Evolutionary conservation across 176 grass and related monocot genomes (phyloP), one percentile per base, ranked within the genome.

Genomic region (Triticum monococcum): DNA sequence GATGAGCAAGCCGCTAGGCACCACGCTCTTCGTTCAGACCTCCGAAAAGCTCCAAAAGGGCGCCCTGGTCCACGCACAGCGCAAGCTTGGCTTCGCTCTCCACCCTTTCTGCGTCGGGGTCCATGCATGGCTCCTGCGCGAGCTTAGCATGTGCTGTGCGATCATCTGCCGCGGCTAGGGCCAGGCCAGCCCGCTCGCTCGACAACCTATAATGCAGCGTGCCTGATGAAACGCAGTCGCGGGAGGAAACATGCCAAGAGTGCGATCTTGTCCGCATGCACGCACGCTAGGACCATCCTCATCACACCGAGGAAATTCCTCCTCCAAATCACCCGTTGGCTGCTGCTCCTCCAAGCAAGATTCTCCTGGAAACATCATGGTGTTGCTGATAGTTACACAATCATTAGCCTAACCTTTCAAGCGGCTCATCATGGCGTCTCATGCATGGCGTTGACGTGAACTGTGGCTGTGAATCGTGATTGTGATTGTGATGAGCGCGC

Each of bases 181-280:
- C 50, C 33, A 32, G 6, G 9, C 48, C 56, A 35, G 5, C 0
- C 9, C 50, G 48, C 17, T 77, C 75, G 73, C 73, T 59, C 77
- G 82, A 89, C 88, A 87, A 30, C 13, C n/a, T n/a, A 76, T 68
- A 38, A 81, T 85, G 88, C 83, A 74, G 71, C 38, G 23, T 50
- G 24, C 41, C 56, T 86, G 88, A 75, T 50, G 66, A 66, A 35
- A 73, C 60, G 56, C 66, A 79, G 50, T 64, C 31, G 31, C 26
- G 25, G 35, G 40, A 9, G 64, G 54, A 23, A 48, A 30, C 6
- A 75, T 68, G 64, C 46, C 26, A 52, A 65, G 56, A 70, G 26
- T 25, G 52, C 60, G 28, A 54, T 40, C 40, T 9, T 72, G 68
- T 52, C 50, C 64, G 81, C 46, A 64, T n/a, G 18, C 56, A 30